phyloP scores from a whole-genome alignment of 371 early-diverging fungal species.

The Massospora cicadina region DNA sequence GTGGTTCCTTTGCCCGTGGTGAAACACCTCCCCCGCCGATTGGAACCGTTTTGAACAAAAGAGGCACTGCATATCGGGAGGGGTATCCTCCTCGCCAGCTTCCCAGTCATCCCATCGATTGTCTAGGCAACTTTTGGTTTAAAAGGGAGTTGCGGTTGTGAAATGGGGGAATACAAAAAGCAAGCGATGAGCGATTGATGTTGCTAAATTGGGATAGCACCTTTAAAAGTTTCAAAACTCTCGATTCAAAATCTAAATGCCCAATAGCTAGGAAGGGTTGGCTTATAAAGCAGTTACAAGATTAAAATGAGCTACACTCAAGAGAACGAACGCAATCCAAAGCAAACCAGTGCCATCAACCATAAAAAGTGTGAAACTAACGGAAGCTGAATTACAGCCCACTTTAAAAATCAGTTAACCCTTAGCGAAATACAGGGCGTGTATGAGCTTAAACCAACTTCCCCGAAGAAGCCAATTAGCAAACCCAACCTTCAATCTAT shows the following conservation, averaged over 20 bases:
- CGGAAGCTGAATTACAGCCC: not conserved
- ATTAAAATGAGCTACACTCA: not conserved
- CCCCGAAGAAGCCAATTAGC: not conserved
- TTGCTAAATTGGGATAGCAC: no score
- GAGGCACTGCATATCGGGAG: conserved; percentile 38
- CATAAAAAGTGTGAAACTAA: not conserved
- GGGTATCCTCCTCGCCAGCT: conserved; percentile 40
- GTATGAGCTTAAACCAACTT: not conserved
- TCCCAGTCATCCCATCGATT: conserved; percentile 61
- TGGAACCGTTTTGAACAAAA: conserved; percentile 39
- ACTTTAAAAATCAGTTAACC: not conserved
- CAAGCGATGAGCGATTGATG: no score
- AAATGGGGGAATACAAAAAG: no score
- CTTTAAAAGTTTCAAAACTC: no score
- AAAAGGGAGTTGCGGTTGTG: no score
- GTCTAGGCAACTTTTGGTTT: not conserved
- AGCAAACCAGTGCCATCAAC: no score
- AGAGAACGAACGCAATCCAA: no score
- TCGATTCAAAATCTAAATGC: no score
- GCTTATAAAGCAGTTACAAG: not conserved
- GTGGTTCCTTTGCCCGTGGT: conserved; percentile 40
- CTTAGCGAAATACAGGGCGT: not conserved
- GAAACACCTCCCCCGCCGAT: conserved; percentile 30
- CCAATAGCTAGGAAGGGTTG: not conserved
- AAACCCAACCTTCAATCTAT: not conserved